These are phyloP conservation scores for Coniochaeta hoffmannii DNA, from an alignment of 2,329 filamentous ascomycete species.

Conservation along the genomic window DNA sequence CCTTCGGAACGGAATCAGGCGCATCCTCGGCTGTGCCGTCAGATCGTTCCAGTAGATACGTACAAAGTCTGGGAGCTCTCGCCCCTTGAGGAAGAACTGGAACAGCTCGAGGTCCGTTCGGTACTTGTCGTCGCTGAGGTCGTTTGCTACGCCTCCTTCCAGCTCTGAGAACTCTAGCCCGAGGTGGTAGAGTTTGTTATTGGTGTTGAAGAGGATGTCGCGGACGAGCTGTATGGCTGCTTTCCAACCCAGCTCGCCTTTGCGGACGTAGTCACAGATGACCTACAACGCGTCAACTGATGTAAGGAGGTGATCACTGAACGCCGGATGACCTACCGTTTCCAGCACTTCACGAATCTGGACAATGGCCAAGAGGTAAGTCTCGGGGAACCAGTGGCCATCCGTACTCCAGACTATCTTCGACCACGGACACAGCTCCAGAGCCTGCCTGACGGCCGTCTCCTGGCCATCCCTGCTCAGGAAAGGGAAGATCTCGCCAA, in stretches of 20 bases:
- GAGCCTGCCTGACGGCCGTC: constrained; percentile 58
- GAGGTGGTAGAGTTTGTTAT: constrained; percentile 67
- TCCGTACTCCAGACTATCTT: constrained; percentile 78
- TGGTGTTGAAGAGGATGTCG: constrained; percentile 68
- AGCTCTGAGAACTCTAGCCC: constrained; percentile 32
- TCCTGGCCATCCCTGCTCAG: constrained; percentile 71
- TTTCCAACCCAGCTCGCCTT: constrained; percentile 49
- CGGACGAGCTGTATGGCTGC: constrained; percentile 59
- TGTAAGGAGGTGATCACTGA: background rate
- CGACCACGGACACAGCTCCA: constrained; percentile 67
- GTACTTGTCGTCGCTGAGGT: constrained; percentile 14
- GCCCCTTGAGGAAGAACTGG: constrained; percentile 45
- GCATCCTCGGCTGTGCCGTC: constrained; percentile 59
- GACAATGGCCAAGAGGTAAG: constrained; percentile 62
- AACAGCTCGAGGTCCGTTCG: constrained; percentile 24
- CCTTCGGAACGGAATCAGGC: constrained; percentile 58
- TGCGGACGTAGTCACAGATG: constrained; percentile 58
- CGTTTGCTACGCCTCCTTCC: constrained; percentile 14
- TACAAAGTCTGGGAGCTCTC: constrained; percentile 54
- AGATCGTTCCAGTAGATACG: constrained; percentile 74
- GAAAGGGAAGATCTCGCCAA: constrained; percentile 76
- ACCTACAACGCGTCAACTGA: constrained; percentile 34
- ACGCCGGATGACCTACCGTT: constrained; percentile 38
- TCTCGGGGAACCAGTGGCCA: constrained; percentile 73
- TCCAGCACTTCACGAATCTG: constrained; percentile 67